Conservation (phyloP, 2,329 filamentous ascomycete genomes). For the Diaporthe eres region DNA sequence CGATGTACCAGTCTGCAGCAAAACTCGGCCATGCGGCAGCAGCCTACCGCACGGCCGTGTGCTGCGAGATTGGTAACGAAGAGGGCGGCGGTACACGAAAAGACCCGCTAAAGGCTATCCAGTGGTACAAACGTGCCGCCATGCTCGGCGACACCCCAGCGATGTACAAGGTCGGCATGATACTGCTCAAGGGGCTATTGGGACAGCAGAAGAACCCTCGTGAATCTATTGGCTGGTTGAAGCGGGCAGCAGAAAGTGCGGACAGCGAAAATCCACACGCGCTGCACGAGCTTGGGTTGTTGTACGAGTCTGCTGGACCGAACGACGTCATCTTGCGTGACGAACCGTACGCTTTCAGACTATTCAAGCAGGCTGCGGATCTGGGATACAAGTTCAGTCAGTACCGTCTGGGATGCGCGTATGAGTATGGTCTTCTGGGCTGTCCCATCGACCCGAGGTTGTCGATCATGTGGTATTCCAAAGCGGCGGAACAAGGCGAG, state of each 20-base stretch:
- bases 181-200: constrained; percentile 92
- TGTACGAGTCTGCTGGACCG: constrained; percentile 74
- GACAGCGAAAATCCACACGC: constrained; percentile 94
- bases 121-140: constrained; percentile 97
- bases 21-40: constrained; percentile 89
- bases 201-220: constrained; percentile 86
- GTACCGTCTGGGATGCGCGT: constrained; percentile 88
- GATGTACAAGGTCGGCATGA: constrained; percentile 99
- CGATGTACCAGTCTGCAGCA: constrained; percentile 92
- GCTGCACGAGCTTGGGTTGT: constrained; percentile 84
- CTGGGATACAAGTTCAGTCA: constrained; percentile 97
- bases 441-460: constrained; percentile 85
- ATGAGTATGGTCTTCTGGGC: constrained; percentile 89
- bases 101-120: constrained; percentile 93
- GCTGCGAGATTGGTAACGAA: constrained; percentile 95
- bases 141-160: constrained; percentile 91
- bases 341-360: constrained; percentile 81
- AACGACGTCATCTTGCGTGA: constrained; percentile 85
- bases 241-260: constrained; percentile 89
- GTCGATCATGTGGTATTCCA: constrained; percentile 95
- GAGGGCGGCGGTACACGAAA: constrained; percentile 93
- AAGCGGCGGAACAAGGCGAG: constrained; percentile 91
- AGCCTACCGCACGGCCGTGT: constrained; percentile 95
- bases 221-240: constrained; percentile 93
- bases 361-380: constrained; percentile 89